These are phyloP conservation scores for Colletotrichum camelliae DNA, from an alignment of 2,329 filamentous ascomycete species.

Conservation along the genomic window DNA sequence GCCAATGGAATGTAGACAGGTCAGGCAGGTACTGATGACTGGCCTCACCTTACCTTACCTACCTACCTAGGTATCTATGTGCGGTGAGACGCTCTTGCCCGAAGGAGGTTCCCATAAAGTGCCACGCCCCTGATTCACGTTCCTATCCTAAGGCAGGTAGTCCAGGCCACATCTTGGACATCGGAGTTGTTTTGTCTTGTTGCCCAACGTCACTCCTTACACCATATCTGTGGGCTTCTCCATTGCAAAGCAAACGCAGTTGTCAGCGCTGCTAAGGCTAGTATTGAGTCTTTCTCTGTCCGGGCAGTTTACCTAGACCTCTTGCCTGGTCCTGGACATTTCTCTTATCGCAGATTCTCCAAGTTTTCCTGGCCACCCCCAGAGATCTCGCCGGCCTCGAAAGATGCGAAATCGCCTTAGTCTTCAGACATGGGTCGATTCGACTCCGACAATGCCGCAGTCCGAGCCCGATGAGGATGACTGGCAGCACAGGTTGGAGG, in stretches of 20 bases:
- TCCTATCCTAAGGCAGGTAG: not conserved
- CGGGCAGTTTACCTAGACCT: not conserved
- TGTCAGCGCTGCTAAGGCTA: not conserved
- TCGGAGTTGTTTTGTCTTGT: not conserved
- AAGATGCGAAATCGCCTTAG: conserved; percentile 10
- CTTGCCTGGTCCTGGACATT: not conserved
- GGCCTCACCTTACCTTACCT: not conserved
- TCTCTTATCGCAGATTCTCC: not conserved
- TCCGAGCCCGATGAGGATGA: not conserved
- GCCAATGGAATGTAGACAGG: too few species aligned
- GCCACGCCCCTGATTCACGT: not conserved
- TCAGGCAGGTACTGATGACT: too few species aligned
- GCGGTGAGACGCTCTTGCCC: not conserved
- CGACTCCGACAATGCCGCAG: not conserved
- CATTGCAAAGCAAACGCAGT: not conserved
- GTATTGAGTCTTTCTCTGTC: not conserved
- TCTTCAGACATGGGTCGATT: conserved; percentile 14
- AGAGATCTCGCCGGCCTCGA: not conserved
- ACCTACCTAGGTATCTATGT: not conserved
- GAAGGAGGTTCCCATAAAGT: not conserved
- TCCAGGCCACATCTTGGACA: not conserved
- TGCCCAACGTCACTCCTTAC: not conserved
- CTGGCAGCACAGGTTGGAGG: not conserved
- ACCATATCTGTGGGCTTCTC: not conserved
- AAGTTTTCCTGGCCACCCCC: not conserved